Evolutionary conservation across 1,284 basidiomycete genomes (phyloP).

Genomic region (Tilletia walkeri): DNA sequence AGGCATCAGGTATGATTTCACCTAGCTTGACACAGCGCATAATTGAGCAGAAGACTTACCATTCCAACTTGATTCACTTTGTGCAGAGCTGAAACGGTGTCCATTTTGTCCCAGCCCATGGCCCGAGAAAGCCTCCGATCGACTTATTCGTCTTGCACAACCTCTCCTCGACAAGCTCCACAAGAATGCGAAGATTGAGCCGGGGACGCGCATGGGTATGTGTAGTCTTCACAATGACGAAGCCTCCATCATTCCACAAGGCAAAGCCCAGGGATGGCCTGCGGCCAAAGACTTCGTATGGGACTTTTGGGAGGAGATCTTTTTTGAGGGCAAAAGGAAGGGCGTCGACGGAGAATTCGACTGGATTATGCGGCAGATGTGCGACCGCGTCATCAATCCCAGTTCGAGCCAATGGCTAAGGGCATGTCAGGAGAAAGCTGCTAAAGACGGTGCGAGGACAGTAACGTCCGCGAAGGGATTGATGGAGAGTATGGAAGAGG

Average conservation of each 20-base stretch:
- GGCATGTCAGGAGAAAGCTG: background rate
- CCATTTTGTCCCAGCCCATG: slow-evolving; percentile 3
- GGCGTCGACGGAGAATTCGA: background rate
- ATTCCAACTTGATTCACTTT: background rate
- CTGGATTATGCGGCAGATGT: slow-evolving; percentile 9
- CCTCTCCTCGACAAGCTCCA: background rate
- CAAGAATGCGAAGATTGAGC: background rate
- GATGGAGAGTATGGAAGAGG: background rate
- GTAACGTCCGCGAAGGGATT: background rate
- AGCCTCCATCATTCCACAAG: background rate
- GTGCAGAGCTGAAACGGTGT: background rate
- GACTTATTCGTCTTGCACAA: background rate
- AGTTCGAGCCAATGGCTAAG: background rate
- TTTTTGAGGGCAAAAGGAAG: background rate
- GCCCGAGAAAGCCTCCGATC: background rate
- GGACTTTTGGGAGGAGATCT: background rate
- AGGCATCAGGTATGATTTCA: background rate
- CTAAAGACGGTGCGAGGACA: background rate
- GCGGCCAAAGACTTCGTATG: background rate
- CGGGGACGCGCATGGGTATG: background rate
- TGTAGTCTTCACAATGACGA: slow-evolving; percentile 7
- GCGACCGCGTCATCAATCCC: slow-evolving; percentile 4
- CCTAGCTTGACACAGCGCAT: background rate
- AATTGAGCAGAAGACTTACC: background rate
- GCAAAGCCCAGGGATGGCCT: background rate